Base-by-base conservation (phyloP, 352 stramenopile species). In the Pythium myriotylum region DNA sequence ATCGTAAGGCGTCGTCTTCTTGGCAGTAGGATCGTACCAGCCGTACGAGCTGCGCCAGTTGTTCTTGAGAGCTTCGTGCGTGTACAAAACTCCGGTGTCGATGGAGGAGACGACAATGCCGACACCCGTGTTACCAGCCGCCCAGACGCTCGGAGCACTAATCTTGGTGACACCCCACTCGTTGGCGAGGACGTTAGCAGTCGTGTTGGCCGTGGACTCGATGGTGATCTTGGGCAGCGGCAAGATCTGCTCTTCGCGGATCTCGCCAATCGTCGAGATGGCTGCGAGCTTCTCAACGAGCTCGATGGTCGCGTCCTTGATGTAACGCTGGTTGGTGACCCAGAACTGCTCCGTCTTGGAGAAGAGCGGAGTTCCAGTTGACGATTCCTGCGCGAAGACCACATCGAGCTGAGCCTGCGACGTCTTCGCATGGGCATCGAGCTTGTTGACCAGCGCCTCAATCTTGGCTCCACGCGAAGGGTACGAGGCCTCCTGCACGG, bases 311-410 rank as follows among this genome's bases (percentile, higher is more conserved):
- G 59, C 62, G 23, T 50, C 48, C 23, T 66, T 27, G 26, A 75
- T 63, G 54, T 55, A 68, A 13, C 68, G 39, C 46, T 67, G 53
- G 59, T 71, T 72, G 32, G 32, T 48, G 19, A 75, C 59, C 67
- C 67, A 75, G 53, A 70, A 67, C 27, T 27, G 54, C 41, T 60
- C 37, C 58, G 40, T 29, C 50, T 54, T 16, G 54, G 47, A 59
- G 62, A 76, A n/a, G 41, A 62, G 56, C 64, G 69, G 65, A 35
- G 69, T 16, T 59, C n/a, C 27, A 4, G 62, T 22, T 20, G 49
- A 20, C 12, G 50, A 20, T 13, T 60, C 57, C 35, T 67, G 56
- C 3, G 55, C n/a, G 32, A 67, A 19, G n/a, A 62, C 13, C 7
- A 12, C 10, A 5, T 47, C 48, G 41, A 54, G 6, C 4, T 42